Conservation (phyloP, 805 yeast genomes). For the Metschnikowia lachancei region DNA sequence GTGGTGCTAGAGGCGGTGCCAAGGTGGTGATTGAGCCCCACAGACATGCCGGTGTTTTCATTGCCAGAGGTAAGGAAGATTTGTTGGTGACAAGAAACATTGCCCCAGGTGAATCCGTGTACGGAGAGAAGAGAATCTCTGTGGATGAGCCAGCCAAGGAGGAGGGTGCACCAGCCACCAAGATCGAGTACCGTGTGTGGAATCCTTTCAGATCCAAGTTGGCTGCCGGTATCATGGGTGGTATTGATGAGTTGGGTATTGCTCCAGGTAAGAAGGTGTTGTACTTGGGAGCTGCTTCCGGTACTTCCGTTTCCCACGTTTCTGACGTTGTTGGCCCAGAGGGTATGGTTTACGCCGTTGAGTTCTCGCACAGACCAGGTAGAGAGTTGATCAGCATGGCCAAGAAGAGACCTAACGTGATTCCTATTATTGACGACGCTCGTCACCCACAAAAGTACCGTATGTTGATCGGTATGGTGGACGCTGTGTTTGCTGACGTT, state of each 20-base stretch:
- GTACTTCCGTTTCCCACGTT: slow-evolving; percentile 98
- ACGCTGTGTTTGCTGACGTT: slow-evolving; percentile 97
- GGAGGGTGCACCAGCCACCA: slow-evolving; percentile 86
- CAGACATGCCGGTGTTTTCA: slow-evolving; percentile 97
- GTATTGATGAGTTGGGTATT: slow-evolving; percentile 95
- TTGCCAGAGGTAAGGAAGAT: slow-evolving; percentile 99
- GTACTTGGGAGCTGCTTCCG: slow-evolving; percentile 98
- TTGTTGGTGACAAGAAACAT: slow-evolving; percentile 92
- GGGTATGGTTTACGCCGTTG: slow-evolving; percentile 98
- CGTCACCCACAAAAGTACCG: slow-evolving; percentile 99
- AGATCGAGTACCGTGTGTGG: slow-evolving; percentile 99
- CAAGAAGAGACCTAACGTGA: slow-evolving; percentile 98
- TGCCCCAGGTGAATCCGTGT: slow-evolving; percentile 98
- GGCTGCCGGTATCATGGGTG: slow-evolving; percentile 99
- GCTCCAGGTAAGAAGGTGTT: slow-evolving; percentile 98
- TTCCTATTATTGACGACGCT: slow-evolving; percentile 99
- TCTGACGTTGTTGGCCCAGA: slow-evolving; percentile 98
- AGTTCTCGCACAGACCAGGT: slow-evolving; percentile 99
- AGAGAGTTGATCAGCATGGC: slow-evolving; percentile 99
- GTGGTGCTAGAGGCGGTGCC: slow-evolving; percentile 89
- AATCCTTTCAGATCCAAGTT: slow-evolving; percentile 99
- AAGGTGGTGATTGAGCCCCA: slow-evolving; percentile 98
- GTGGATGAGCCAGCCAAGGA: slow-evolving; percentile 90
- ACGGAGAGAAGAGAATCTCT: slow-evolving; percentile 95
- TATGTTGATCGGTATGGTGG: slow-evolving; percentile 99